A percentile compares a stretch with the other conserved stretches of the same genome.
phyloP scores from a whole-genome alignment of 1,284 basidiomycete species.

The Fomes fomentarius region DNA sequence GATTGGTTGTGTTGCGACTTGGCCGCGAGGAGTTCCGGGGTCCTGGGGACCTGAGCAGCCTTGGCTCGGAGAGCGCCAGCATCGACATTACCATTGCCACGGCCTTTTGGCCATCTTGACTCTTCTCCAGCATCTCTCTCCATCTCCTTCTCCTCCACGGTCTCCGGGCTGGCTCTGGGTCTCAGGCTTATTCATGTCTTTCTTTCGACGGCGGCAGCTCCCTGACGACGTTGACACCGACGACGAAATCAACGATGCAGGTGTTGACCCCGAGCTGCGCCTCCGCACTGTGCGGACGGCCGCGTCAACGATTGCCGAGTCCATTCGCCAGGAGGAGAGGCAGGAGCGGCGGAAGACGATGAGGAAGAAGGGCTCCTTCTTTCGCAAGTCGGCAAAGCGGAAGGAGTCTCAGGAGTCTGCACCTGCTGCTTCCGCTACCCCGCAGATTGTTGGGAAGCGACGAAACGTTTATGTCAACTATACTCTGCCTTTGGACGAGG shows the following conservation, averaged over 20 bases:
- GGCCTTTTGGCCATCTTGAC: conserved; percentile 14
- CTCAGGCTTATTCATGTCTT: conserved; percentile 30
- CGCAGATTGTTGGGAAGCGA: conserved; percentile 54
- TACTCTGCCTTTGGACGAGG: conserved; percentile 64
- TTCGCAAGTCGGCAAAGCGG: conserved; percentile 57
- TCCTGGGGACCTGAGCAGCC: conserved; percentile 14
- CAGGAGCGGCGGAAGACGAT: conserved; percentile 66
- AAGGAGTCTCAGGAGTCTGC: conserved; percentile 38
- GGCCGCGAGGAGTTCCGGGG: conserved; percentile 15
- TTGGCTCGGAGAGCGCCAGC: conserved; percentile 24
- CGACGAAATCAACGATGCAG: conserved; percentile 58
- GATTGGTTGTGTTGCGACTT: not conserved
- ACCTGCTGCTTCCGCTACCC: conserved; percentile 17
- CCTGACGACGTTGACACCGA: conserved; percentile 50
- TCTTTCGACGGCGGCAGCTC: conserved; percentile 30
- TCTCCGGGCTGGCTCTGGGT: conserved; percentile 33
- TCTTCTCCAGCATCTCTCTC: conserved; percentile 15
- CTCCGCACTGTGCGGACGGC: conserved; percentile 89
- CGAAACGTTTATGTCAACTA: conserved; percentile 85
- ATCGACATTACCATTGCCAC: conserved; percentile 15
- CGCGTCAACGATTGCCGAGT: conserved; percentile 86
- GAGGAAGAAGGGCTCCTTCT: conserved; percentile 63
- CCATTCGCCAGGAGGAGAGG: conserved; percentile 76
- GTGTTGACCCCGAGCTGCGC: conserved; percentile 84
- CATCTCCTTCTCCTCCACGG: conserved; percentile 2